phyloP scores from a whole-genome alignment of 306 rosid genomes.

The Morella rubra region DNA sequence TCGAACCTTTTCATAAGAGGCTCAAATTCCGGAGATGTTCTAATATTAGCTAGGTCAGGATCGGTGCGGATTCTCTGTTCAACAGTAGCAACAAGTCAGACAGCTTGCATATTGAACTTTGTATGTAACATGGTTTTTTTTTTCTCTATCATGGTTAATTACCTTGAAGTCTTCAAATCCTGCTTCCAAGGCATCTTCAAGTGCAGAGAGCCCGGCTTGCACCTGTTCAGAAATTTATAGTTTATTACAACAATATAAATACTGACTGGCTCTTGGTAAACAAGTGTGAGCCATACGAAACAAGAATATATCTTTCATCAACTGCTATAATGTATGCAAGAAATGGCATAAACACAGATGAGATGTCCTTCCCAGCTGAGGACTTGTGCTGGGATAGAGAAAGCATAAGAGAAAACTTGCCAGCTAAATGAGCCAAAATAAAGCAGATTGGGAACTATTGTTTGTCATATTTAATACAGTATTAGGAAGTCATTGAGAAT shows the following conservation, averaged over 20 bases:
- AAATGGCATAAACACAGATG: not conserved
- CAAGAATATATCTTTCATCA: not conserved
- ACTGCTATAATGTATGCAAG: not conserved
- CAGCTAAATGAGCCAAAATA: not conserved
- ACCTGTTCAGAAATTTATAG: slow-evolving; percentile 41
- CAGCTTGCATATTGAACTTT: not conserved
- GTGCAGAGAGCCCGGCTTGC: slow-evolving; percentile 93
- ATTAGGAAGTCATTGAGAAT: not conserved
- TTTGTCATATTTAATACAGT: not conserved
- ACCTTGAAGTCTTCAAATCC: slow-evolving; percentile 99
- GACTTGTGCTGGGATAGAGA: not conserved
- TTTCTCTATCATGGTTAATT: slow-evolving; percentile 9
- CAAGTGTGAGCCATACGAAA: slow-evolving; percentile 12
- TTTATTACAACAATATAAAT: not conserved
- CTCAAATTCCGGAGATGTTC: slow-evolving; percentile 65
- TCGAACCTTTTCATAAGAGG: slow-evolving; percentile 67
- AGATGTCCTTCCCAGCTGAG: not conserved
- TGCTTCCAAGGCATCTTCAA: slow-evolving; percentile 78
- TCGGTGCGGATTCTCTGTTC: slow-evolving; percentile 87
- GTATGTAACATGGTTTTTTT: not conserved
- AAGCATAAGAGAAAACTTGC: not conserved
- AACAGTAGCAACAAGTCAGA: slow-evolving; percentile 25
- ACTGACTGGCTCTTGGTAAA: not conserved
- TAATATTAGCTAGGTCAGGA: slow-evolving; percentile 74
- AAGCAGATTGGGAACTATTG: not conserved